Evolutionary conservation across 495 filamentous ascomycete species (phyloP), one percentile per base, ranked within the genome.

Genomic region (Penicillium argentinense): DNA sequence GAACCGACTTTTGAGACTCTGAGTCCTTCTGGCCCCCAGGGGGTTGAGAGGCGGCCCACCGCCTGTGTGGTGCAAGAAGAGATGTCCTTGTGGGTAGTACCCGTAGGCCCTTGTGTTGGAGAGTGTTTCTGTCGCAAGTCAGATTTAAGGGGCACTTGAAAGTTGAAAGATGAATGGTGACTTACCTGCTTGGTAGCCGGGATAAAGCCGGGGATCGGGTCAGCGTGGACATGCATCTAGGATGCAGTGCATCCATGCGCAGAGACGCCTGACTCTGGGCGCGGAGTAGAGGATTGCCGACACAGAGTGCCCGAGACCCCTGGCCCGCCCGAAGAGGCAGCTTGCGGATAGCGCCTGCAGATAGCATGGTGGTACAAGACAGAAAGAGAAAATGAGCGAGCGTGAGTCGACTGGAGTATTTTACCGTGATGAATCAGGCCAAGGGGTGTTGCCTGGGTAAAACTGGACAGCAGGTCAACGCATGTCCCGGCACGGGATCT

Each of bases 341-440:
- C 45, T 40, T 26, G 23, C 51, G 47, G 12, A 13, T 39, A 26
- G 41, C 52, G 12, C 42, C 34, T 21, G 28, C 16, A 32, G 43
- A 36, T 21, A 60, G 38, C 59, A 63, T 63, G 40, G 42, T 53
- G 42, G 26, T 38, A 51, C 41, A 34, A 16, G 37, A 40, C 9
- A 29, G 37, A 43, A 40, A 27, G 5, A 9, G 22, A 11, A 44
- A 32, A 44, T 0, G 24, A n/a, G 28, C n/a, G 13, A 33, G 9
- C 7, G 12, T 5, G n/a, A 14, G 12, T 18, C 17, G n/a, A 16
- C 8, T 18, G 3, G 17, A 33, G 9, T 32, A 37, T 14, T 45
- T 18, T 5, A 26, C n/a, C n/a, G n/a, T n/a, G n/a, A n/a, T n/a
- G n/a, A n/a, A n/a, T n/a, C n/a, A n/a, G n/a, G n/a, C n/a, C n/a